A percentile compares a stretch with the other conserved stretches of the same genome.
These are phyloP conservation scores for Pseudoneurospora amorphoporcata DNA, from an alignment of 495 filamentous ascomycete genomes.

Conservation along the genomic window DNA sequence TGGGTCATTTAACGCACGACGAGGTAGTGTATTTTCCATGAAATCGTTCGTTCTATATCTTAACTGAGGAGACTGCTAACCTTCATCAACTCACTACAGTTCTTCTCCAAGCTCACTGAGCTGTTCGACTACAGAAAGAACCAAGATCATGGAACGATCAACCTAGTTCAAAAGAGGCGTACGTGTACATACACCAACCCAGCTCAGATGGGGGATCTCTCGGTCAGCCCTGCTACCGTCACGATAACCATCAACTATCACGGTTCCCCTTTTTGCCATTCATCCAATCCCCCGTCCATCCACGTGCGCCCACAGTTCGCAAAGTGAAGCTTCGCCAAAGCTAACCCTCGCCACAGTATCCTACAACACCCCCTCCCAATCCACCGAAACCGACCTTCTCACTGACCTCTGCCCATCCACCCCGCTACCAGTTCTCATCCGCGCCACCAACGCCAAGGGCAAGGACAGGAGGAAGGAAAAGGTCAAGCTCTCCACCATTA, in stretches of 20 bases:
- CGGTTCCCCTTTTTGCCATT: not conserved
- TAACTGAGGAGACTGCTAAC: conserved; percentile 15
- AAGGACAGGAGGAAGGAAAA: conserved; percentile 43
- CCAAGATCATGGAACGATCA: conserved; percentile 66
- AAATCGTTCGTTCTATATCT: not conserved
- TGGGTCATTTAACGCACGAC: conserved; percentile 54
- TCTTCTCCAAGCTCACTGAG: conserved; percentile 67
- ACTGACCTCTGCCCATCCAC: conserved; percentile 42
- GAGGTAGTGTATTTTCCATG: conserved; percentile 43
- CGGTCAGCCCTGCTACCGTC: not conserved
- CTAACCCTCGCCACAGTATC: not conserved
- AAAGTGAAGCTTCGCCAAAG: conserved; percentile 8
- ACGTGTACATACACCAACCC: conserved; percentile 16
- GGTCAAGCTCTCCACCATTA: conserved; percentile 76
- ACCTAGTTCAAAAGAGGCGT: conserved; percentile 78
- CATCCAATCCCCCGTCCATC: not conserved
- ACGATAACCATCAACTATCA: conserved; percentile 9
- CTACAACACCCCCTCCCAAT: not conserved
- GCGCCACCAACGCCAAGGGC: conserved; percentile 68
- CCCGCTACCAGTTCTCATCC: conserved; percentile 66
- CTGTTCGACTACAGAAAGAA: conserved; percentile 62
- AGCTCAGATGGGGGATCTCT: not conserved
- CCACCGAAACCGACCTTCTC: conserved; percentile 31
- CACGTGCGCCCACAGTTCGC: not conserved
- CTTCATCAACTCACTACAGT: conserved; percentile 39